phyloP scores from a whole-genome alignment of 2,329 filamentous ascomycete genomes.

The Alternaria metachromatica region DNA sequence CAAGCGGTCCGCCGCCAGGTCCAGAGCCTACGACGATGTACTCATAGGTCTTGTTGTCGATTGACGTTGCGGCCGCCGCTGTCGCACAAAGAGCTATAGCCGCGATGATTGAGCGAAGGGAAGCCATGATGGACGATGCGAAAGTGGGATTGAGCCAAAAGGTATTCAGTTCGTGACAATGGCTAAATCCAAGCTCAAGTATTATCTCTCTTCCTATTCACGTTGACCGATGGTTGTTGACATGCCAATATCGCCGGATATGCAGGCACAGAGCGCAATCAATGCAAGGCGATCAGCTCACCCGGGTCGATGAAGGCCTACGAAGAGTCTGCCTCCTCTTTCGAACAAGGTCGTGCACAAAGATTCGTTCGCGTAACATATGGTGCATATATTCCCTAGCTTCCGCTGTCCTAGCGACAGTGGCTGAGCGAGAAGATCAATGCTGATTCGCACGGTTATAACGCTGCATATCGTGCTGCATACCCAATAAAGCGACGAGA shows the following conservation, averaged over 20 bases:
- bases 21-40: constrained; percentile 63
- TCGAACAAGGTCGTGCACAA: not conserved
- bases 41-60: constrained; percentile 42
- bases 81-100: not conserved
- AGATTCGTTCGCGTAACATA: not conserved
- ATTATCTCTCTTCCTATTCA: not conserved
- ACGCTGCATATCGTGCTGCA: not conserved
- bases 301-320: not conserved
- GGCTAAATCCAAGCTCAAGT: not conserved
- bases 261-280: constrained; percentile 4
- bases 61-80: not conserved
- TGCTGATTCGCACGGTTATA: not conserved
- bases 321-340: not conserved
- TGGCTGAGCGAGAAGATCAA: not conserved
- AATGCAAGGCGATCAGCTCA: not conserved
- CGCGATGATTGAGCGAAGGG: not conserved
- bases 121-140: not conserved
- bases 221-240: not conserved
- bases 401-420: too few relatives aligned
- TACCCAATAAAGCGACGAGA: not conserved
- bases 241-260: constrained; percentile 5
- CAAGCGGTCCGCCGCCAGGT: constrained; percentile 23
- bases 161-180: too few relatives aligned
- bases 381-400: not conserved
- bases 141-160: too few relatives aligned